A percentile compares a stretch with the other conserved stretches of the same genome.
phyloP scores from a whole-genome alignment of 2,329 filamentous ascomycete genomes.

The Fusarium denticulatum region DNA sequence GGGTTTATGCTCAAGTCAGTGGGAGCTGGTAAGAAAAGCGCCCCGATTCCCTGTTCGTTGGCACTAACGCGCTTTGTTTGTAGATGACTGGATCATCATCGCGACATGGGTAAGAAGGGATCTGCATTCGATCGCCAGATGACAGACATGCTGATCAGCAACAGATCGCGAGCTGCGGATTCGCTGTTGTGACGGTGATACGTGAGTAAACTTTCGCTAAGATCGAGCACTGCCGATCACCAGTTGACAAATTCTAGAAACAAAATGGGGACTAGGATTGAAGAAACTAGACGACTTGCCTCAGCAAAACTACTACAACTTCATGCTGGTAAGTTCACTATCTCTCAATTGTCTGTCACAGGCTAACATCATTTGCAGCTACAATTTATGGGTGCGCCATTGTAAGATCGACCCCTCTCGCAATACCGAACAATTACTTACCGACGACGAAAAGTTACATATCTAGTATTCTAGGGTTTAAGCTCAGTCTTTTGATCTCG shows the following conservation, averaged over 20 bases:
- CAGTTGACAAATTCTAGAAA: slow-evolving; percentile 45
- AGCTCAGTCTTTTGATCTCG: slow-evolving; percentile 56
- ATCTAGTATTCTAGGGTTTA: slow-evolving; percentile 57
- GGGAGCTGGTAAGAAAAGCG: slow-evolving; percentile 14
- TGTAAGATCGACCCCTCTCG: slow-evolving; percentile 44
- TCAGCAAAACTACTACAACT: slow-evolving; percentile 49
- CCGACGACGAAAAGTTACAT: slow-evolving; percentile 48
- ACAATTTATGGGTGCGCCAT: slow-evolving; percentile 55
- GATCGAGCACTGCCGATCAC: background rate
- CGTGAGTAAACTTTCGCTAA: slow-evolving; percentile 43
- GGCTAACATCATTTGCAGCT: slow-evolving; percentile 26
- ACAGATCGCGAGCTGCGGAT: slow-evolving; percentile 48
- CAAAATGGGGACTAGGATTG: slow-evolving; percentile 56
- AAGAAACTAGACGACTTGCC: slow-evolving; percentile 50
- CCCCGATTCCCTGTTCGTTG: background rate
- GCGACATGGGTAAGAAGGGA: slow-evolving; percentile 23
- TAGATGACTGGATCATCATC: slow-evolving; percentile 36
- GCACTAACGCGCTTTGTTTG: background rate
- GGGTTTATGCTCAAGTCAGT: slow-evolving; percentile 24
- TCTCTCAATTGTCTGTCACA: rapidly evolving
- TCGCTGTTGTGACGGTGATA: slow-evolving; percentile 48
- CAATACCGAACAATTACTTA: background rate
- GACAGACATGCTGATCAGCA: background rate
- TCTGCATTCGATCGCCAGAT: background rate
- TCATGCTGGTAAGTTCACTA: slow-evolving; percentile 19